Conservation (phyloP, 805 yeast genomes). For the Metschnikowia kofuensis region DNA sequence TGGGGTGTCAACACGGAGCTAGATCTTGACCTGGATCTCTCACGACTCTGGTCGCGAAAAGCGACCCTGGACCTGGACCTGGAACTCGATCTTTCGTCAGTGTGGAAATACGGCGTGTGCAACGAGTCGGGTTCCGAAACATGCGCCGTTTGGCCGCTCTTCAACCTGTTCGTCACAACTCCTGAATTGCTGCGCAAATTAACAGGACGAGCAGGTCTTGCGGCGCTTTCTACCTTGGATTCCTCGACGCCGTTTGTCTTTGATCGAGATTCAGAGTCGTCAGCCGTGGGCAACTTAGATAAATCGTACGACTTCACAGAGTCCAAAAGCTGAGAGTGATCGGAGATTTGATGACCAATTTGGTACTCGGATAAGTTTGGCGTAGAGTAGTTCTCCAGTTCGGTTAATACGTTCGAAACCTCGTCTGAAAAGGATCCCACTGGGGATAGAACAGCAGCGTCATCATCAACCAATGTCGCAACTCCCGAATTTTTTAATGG, state of each 20-base stretch:
- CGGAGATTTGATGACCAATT: constrained; percentile 36
- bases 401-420: constrained; percentile 1
- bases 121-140: constrained; percentile 17
- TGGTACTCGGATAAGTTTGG: constrained; percentile 47
- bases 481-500: background rate
- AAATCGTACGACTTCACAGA: constrained; percentile 36
- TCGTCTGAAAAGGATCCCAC: background rate
- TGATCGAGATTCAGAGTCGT: constrained; percentile 16
- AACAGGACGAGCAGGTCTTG: constrained; percentile 6
- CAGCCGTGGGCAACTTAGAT: constrained; percentile 20
- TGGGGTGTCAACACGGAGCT: constrained; percentile 31
- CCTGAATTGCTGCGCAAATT: constrained; percentile 12
- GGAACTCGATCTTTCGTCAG: constrained; percentile 16
- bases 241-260: constrained; percentile 11
- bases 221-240: constrained; percentile 6
- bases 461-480: background rate
- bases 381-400: constrained; percentile 30
- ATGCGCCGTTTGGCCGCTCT: constrained; percentile 11
- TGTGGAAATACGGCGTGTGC: constrained; percentile 19
- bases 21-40: constrained; percentile 26
- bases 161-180: constrained; percentile 8
- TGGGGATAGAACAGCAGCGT: constrained; percentile 5
- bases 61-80: constrained; percentile 32
- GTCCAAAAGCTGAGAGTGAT: constrained; percentile 34
- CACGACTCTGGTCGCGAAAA: constrained; percentile 9